Evolutionary conservation across 2,329 filamentous ascomycete genomes (phyloP).

Genomic region (Chaetomiaceae sp.): DNA sequence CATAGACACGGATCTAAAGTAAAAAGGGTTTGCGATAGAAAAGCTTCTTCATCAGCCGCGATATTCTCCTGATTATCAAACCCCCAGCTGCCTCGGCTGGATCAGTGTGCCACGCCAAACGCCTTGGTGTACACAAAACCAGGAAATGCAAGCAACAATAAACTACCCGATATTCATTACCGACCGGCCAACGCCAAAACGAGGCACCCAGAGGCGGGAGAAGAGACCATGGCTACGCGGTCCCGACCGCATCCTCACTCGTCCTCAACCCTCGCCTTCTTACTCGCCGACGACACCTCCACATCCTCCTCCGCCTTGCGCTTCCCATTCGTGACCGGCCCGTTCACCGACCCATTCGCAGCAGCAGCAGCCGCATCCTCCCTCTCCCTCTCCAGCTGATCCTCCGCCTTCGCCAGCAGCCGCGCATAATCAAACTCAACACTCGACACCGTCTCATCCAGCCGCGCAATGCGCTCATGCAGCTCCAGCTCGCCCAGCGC

Average conservation of each 20-base stretch:
- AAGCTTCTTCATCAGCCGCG: not conserved
- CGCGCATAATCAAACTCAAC: conserved; percentile 72
- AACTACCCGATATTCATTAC: not conserved
- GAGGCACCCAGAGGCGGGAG: not conserved
- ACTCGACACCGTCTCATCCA: conserved; percentile 63
- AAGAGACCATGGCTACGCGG: not conserved
- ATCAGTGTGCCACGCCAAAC: conserved; percentile 2
- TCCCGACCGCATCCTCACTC: not conserved
- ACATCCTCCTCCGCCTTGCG: conserved; percentile 38
- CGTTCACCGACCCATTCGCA: conserved; percentile 6
- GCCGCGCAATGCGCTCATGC: conserved; percentile 64
- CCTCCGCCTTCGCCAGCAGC: conserved; percentile 49
- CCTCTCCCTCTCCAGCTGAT: conserved; percentile 27
- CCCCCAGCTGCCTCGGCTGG: not conserved
- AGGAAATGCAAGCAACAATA: not conserved
- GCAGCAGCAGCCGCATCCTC: conserved; percentile 12
- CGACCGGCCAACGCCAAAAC: not conserved
- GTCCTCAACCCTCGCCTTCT: conserved; percentile 43
- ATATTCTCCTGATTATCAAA: not conserved
- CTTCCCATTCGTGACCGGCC: conserved; percentile 36
- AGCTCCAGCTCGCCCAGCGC: conserved; percentile 64
- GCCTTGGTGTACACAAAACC: conserved; percentile 15
- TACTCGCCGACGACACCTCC: conserved; percentile 32
- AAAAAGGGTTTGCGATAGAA: too few species aligned
- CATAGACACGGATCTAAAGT: not conserved